A percentile compares a stretch with the other conserved stretches of the same genome.
phyloP scores from a whole-genome alignment of 345 rosid species.

The Citrus mangshanensis region DNA sequence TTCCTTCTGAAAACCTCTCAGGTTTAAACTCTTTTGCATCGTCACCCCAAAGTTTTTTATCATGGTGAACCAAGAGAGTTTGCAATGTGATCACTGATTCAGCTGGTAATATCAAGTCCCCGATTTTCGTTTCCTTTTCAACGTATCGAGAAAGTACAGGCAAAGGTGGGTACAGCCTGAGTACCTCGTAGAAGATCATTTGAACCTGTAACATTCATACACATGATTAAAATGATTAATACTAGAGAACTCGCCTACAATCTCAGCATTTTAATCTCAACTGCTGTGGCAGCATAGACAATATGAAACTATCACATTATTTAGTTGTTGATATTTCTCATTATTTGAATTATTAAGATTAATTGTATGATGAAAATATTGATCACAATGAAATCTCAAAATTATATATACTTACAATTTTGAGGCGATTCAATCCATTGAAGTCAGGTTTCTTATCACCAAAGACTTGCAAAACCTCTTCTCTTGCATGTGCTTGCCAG shows the following conservation, averaged over 20 bases:
- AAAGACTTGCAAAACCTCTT: constrained; percentile 40
- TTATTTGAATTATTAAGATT: no score
- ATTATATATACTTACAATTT: constrained; percentile 17
- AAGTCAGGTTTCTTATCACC: constrained; percentile 11
- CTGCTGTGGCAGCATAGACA: no score
- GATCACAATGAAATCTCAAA: neutral
- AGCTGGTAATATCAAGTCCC: constrained; percentile 15
- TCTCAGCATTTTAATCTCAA: no score
- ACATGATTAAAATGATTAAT: neutral
- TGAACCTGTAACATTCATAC: neutral
- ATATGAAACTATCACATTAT: no score
- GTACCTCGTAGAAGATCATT: constrained; percentile 24
- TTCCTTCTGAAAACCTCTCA: constrained; percentile 32
- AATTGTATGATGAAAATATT: no score
- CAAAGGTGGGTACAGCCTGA: constrained; percentile 23
- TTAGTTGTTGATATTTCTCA: no score
- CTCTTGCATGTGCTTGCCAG: constrained; percentile 56
- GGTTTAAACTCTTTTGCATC: constrained; percentile 35
- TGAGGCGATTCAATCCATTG: neutral
- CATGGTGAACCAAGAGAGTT: constrained; percentile 23
- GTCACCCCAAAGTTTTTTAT: constrained; percentile 29
- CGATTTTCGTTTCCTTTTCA: constrained; percentile 26
- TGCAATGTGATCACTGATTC: no score
- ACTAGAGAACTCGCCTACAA: no score
- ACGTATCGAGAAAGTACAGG: neutral